These are phyloP conservation scores for Spongospora subterranea DNA, from an alignment of 208 protist species.

Conservation along the genomic window DNA sequence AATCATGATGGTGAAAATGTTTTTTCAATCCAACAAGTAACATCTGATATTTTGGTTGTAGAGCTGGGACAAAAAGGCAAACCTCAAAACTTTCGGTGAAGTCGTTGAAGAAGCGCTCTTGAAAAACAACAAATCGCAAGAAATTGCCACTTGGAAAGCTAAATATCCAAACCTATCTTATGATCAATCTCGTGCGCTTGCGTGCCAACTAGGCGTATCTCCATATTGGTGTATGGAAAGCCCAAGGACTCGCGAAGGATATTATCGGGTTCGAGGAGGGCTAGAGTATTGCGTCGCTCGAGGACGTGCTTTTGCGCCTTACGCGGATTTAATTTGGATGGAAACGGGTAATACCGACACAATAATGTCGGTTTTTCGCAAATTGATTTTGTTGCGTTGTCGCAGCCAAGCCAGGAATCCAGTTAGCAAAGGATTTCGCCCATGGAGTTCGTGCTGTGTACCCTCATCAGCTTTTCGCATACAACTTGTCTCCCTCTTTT, in stretches of 20 bases:
- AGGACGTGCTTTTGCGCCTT: slow-evolving; percentile 74
- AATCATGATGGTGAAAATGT: background rate
- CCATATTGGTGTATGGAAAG: slow-evolving; percentile 75
- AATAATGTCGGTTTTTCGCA: too few relatives aligned
- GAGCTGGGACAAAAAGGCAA: slow-evolving; percentile 40
- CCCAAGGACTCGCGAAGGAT: slow-evolving; percentile 78
- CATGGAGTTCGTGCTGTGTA: slow-evolving; percentile 71
- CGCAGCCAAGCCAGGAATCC: slow-evolving; percentile 74
- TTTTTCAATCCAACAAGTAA: background rate
- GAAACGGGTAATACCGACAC: too few relatives aligned
- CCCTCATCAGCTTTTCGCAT: slow-evolving; percentile 77
- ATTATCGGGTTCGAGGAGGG: slow-evolving; percentile 73
- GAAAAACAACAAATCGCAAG: slow-evolving; percentile 6
- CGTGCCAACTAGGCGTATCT: slow-evolving; percentile 1
- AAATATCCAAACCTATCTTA: background rate
- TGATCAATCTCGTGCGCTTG: background rate
- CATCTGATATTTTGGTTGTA: too few relatives aligned
- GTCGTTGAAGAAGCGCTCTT: slow-evolving; percentile 39
- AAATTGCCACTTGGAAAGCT: background rate
- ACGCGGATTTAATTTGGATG: slow-evolving; percentile 83
- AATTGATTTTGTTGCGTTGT: too few relatives aligned
- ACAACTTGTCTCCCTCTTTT: slow-evolving; percentile 86
- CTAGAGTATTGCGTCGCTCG: slow-evolving; percentile 74
- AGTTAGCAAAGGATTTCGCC: slow-evolving; percentile 78
- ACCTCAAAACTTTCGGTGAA: slow-evolving; percentile 59